Evolutionary conservation across 2,329 filamentous ascomycete genomes (phyloP), one percentile per base, ranked within the genome.

Genomic region (Onygenales sp.): DNA sequence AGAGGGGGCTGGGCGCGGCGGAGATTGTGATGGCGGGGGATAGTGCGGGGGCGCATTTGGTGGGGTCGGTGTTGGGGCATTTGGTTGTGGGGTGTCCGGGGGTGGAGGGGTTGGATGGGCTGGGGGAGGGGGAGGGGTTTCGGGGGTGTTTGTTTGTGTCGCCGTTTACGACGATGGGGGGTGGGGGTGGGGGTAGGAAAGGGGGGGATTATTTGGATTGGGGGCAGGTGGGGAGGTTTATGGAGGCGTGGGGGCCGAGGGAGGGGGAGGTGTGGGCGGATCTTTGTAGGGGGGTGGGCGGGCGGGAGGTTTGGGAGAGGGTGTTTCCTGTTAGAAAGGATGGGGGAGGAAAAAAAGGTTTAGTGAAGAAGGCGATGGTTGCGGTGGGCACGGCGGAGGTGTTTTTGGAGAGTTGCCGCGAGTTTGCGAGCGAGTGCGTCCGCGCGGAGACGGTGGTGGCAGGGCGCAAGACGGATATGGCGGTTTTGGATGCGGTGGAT

Each of bases 361-460:
- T 49, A 3, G 46, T 49, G 9, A 49, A 49, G 35, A 49, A 49
- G 5, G 46, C 46, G 35, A 49, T 49, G 46, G 46, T 49, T 9
- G 39, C 46, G 7, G 46, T n/a, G 2, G 46, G 46, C 5, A 38
- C 46, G 17, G 46, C 46, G 0, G 46, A 49, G 35, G 46, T 49
- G 38, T 21, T 49, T 17, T 36, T 49, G 35, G 46, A 49, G 17
- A 49, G 46, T 27, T 49, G 46, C 7, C 35, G 35, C 9, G 14
- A n/a, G 9, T 49, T 49, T 32, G 35, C 46, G 5, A 49, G 4
- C 10, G 33, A 49, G 7, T 39, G 46, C 6, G 46, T 49, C 3
- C 38, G 31, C 9, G 46, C 46, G 17, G 35, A 49, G 35, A 31
- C 33, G 17, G 35, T 49, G 27, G 9, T 5, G 3, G 46, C 17